phyloP scores from a whole-genome alignment of 148 eudicot species.

The Limonium bicolor region DNA sequence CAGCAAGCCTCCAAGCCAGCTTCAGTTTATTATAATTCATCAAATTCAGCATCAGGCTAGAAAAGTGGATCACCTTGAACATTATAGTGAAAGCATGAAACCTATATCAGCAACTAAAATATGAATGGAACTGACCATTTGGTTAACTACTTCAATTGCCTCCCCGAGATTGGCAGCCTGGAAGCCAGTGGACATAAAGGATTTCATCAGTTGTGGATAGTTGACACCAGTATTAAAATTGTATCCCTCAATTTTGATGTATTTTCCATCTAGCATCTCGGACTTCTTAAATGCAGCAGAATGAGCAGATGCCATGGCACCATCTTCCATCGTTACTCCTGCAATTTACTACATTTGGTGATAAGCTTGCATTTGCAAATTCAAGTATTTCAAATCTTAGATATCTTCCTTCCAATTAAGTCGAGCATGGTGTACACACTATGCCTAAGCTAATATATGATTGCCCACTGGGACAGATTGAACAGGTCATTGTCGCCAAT shows the following conservation, averaged over 20 bases:
- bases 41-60: not conserved
- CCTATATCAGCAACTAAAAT: not conserved
- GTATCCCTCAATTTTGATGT: constrained; percentile 67
- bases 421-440: too few species aligned
- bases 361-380: too few species aligned
- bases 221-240: constrained; percentile 73
- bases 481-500: too few species aligned
- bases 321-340: constrained; percentile 15
- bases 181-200: constrained; percentile 65
- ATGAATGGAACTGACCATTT: constrained; percentile 43
- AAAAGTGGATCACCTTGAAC: not conserved
- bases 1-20: constrained; percentile 87
- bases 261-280: constrained; percentile 50
- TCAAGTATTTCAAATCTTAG: too few species aligned
- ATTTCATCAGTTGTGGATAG: constrained; percentile 38
- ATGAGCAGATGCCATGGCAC: constrained; percentile 25
- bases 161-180: constrained; percentile 94
- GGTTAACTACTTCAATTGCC: constrained; percentile 73
- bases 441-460: too few species aligned
- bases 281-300: constrained; percentile 64
- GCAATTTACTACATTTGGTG: not conserved
- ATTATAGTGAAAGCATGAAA: not conserved
- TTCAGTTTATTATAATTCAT: constrained; percentile 21
- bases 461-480: too few species aligned
- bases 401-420: too few species aligned